These are phyloP conservation scores for Fusarium xyrophilum DNA, from an alignment of 2,329 filamentous ascomycete species.

Conservation along the genomic window DNA sequence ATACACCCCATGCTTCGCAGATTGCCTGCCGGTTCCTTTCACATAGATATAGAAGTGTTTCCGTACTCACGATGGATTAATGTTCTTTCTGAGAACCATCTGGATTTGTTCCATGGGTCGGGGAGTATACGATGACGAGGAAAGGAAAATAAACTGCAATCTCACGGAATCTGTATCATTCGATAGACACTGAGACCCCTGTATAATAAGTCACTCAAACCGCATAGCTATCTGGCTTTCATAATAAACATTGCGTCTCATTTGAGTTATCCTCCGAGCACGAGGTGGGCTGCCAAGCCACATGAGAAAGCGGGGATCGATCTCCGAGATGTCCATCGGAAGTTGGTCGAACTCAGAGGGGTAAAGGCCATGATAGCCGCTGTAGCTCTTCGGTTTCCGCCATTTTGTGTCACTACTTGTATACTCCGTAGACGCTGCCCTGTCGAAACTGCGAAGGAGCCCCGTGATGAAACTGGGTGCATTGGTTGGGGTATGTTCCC, in stretches of 20 bases:
- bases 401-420: constrained; percentile 37
- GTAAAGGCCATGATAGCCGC: constrained; percentile 3
- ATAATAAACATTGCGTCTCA: constrained; percentile 2
- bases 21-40: not conserved
- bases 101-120: constrained; percentile 1
- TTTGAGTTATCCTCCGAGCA: constrained; percentile 23
- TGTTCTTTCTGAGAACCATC: not conserved
- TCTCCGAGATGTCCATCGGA: constrained; percentile 7
- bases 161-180: constrained; percentile 1
- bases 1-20: not conserved
- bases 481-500: constrained; percentile 20
- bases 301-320: constrained; percentile 12
- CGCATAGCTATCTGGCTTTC: constrained; percentile 11
- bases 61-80: constrained; percentile 6
- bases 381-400: constrained; percentile 6
- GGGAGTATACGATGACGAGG: constrained; percentile 15
- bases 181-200: constrained; percentile 23
- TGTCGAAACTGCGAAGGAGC: constrained; percentile 31
- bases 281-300: constrained; percentile 21
- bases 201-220: constrained; percentile 10
- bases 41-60: constrained; percentile 33
- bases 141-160: constrained; percentile 5
- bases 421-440: constrained; percentile 1
- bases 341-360: not conserved
- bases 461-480: constrained; percentile 34